Evolutionary conservation across 1,284 basidiomycete species (phyloP), one percentile per base, ranked within the genome.

Genomic region (Erythrobasidium hasegawianum): DNA sequence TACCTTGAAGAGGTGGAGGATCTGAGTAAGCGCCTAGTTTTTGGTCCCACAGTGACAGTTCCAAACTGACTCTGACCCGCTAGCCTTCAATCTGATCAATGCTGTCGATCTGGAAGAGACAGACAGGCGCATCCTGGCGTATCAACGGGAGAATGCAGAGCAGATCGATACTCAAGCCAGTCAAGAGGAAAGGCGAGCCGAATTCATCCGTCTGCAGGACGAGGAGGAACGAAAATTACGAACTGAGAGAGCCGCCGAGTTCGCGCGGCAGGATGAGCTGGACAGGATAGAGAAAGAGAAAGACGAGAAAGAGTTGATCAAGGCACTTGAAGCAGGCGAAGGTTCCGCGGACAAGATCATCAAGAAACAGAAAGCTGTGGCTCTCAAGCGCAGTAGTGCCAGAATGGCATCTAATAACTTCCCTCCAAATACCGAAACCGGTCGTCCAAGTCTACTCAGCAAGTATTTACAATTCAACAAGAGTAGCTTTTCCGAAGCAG

Each of bases 1-100:
- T 98, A 97, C 75, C 83, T 99, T 8, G 91, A 97, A 77, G 86
- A 92, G 77, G 92, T 95, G 0, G 96, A 99, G 79, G 90, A 97
- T 73, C 87, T 97, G 71, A 89, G 92, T 90, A 71, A 76, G 87
- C 79, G 4, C 11, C 33, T 11, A 5, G 4, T n/a, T n/a, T n/a
- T n/a, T n/a, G n/a, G n/a, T n/a, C n/a, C n/a, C n/a, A n/a, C n/a
- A n/a, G n/a, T n/a, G n/a, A n/a, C n/a, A n/a, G n/a, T n/a, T n/a
- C n/a, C n/a, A n/a, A n/a, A 18, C 0, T 41, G 38, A 38, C 54
- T n/a, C 33, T 10, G 11, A 18, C 40, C 41, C 56, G 20, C 40
- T 70, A 92, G 91, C 92, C 0, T 98, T 97, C 81, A 97, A 97
- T 76, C 85, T 98, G 14, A 90, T 98, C 69, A 88, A 98, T 75